Base-by-base conservation (phyloP, 441 rosid species). In the Gossypium davidsonii region DNA sequence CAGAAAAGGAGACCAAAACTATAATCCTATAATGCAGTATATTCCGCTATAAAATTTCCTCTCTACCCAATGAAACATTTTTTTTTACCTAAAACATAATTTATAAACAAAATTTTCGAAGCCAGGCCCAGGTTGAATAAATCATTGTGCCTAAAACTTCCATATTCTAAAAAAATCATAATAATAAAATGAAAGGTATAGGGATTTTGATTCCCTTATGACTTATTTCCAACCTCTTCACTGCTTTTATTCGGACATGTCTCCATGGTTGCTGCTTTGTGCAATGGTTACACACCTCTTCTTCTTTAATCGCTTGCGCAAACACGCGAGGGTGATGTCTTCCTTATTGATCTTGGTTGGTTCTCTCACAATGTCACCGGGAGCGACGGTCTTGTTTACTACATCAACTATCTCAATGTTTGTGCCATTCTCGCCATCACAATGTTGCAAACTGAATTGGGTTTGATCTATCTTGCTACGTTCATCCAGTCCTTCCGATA, bases 301-400 rank as follows among this genome's bases (percentile, higher is more conserved):
- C 60, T 72, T 72, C 51, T 61, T 72, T 2, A 62, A 72, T 11
- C 34, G 55, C 34, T 37, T 62, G 48, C 20, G 21, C n/a, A 74
- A 76, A 74, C 70, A 72, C n/a, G 65, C 77, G 0, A 69, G 79
- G 53, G 76, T 55, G 6, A 67, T 62, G 21, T 55, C 74, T 53
- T 67, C 67, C 52, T 2, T 3, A 39, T 70, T 23, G 20, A 62
- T 23, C 68, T 65, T 69, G 48, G 18, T 53, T 3, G 7, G 52
- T 34, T 80, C 69, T 12, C 46, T 63, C 53, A 34, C 17, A 3
- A 42, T 42, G 25, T 67, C 78, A 44, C n/a, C 10, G 59, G 26
- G 14, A 66, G 73, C 4, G 17, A 21, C 39, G 5, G 31, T 26
- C 31, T 48, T 56, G 12, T 71, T 18, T 61, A 31, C 37, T 60